Conservation (phyloP, 345 rosid species). For the Durio zibethinus region DNA sequence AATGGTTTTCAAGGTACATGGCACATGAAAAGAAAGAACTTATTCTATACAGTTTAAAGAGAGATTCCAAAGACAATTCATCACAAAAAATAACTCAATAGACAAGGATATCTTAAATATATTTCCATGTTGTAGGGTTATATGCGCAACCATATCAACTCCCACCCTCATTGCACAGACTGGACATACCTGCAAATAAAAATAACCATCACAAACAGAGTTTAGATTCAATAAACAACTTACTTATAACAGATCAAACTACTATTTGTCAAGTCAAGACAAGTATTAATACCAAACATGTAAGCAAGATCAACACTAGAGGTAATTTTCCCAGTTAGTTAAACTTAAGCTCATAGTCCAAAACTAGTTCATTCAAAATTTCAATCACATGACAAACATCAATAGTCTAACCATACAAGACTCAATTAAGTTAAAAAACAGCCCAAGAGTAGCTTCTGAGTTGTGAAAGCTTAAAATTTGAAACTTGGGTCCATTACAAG, state of each 20-base stretch:
- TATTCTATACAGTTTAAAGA: neutral
- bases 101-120: conserved; percentile 88
- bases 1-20: neutral
- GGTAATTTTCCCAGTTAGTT: neutral
- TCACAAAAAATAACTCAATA: conserved; percentile 5
- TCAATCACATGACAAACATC: neutral
- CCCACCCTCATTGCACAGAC: conserved; percentile 88
- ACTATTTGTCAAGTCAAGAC: neutral
- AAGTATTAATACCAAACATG: neutral
- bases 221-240: neutral
- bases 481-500: neutral
- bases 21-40: neutral
- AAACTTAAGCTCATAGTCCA: neutral
- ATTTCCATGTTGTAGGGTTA: conserved; percentile 85
- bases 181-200: conserved; percentile 77
- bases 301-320: neutral
- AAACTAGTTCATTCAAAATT: neutral
- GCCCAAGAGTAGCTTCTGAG: neutral
- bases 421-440: neutral
- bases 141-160: conserved; percentile 94
- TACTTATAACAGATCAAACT: neutral
- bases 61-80: neutral
- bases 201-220: conserved; percentile 3
- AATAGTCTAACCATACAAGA: neutral
- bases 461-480: neutral